Evolutionary conservation across 225 moss, liverwort and hornwort species (phyloP).

Genomic region (Physcomitrium patens): DNA sequence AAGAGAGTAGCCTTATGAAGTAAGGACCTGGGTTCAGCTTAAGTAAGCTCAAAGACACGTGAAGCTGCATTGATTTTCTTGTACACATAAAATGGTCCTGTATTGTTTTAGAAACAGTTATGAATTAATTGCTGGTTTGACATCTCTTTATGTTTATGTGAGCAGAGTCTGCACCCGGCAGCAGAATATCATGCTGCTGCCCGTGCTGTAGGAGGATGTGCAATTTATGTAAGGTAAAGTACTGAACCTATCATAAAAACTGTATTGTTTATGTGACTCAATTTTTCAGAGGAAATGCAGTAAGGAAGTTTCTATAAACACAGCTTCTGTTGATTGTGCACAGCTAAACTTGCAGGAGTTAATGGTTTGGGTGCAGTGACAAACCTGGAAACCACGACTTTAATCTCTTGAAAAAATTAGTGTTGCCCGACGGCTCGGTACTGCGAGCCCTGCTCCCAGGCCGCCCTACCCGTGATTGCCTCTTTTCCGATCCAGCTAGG

Average conservation of each 20-base stretch:
- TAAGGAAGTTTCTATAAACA: neutral
- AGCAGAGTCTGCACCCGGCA: conserved; percentile 88
- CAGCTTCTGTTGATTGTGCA: neutral
- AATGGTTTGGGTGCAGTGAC: conserved; percentile 64
- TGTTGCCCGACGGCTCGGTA: conserved; percentile 86
- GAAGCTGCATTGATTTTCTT: neutral
- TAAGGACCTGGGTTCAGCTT: neutral
- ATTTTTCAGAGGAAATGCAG: neutral
- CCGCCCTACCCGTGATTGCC: conserved; percentile 89
- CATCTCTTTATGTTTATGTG: conserved; percentile 20
- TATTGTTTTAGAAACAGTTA: neutral
- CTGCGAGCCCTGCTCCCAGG: conserved; percentile 89
- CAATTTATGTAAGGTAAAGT: conserved; percentile 86
- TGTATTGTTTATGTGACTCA: neutral
- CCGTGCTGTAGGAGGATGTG: conserved; percentile 92
- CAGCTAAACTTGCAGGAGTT: neutral
- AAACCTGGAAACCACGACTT: conserved; percentile 92
- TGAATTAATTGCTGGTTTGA: neutral
- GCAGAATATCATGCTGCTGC: conserved; percentile 98
- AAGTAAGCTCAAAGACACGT: neutral
- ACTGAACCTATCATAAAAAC: neutral
- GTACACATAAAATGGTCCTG: neutral
- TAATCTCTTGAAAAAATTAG: conserved; percentile 79
- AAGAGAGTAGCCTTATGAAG: neutral
- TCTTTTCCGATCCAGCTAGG: conserved; percentile 89